Evolutionary conservation across 495 filamentous ascomycete species (phyloP).

Genomic region (Massariosphaeria phaeospora): DNA sequence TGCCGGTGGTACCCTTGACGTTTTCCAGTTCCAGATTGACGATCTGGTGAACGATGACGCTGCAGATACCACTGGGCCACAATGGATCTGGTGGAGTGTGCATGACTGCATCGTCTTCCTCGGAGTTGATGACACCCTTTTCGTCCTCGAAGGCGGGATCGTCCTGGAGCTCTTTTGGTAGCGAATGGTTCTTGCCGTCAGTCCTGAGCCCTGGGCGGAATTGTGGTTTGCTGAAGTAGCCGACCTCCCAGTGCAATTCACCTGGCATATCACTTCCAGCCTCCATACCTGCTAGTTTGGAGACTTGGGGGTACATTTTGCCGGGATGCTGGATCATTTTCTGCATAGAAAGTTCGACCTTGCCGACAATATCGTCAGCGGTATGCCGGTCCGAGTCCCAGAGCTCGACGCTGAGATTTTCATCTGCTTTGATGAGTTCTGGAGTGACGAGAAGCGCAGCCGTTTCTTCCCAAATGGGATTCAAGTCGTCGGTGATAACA

Average conservation of each 20-base stretch:
- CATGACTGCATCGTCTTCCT: conserved; percentile 73
- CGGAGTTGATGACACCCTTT: conserved; percentile 69
- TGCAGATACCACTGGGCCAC: conserved; percentile 84
- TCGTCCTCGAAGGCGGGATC: conserved; percentile 80
- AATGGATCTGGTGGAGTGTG: conserved; percentile 90
- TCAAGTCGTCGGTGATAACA: conserved; percentile 89
- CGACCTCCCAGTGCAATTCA: conserved; percentile 91
- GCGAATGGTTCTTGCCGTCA: conserved; percentile 72
- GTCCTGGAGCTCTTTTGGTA: conserved; percentile 67
- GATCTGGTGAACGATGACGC: conserved; percentile 85
- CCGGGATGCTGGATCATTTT: conserved; percentile 92
- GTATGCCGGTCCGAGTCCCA: conserved; percentile 90
- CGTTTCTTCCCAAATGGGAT: conserved; percentile 88
- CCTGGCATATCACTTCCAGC: conserved; percentile 86
- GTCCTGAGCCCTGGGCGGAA: conserved; percentile 77
- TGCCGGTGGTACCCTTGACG: conserved; percentile 64
- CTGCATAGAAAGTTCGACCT: conserved; percentile 86
- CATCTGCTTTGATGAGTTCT: conserved; percentile 85
- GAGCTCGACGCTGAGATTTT: conserved; percentile 86
- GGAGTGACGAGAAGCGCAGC: conserved; percentile 81
- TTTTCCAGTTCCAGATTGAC: conserved; percentile 87
- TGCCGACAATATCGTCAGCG: conserved; percentile 90
- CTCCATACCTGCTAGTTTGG: conserved; percentile 72
- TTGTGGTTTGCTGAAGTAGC: conserved; percentile 84
- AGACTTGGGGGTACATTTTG: conserved; percentile 87